Conservation (phyloP, 2,329 filamentous ascomycete species). For the Ambrosiella xylebori region DNA sequence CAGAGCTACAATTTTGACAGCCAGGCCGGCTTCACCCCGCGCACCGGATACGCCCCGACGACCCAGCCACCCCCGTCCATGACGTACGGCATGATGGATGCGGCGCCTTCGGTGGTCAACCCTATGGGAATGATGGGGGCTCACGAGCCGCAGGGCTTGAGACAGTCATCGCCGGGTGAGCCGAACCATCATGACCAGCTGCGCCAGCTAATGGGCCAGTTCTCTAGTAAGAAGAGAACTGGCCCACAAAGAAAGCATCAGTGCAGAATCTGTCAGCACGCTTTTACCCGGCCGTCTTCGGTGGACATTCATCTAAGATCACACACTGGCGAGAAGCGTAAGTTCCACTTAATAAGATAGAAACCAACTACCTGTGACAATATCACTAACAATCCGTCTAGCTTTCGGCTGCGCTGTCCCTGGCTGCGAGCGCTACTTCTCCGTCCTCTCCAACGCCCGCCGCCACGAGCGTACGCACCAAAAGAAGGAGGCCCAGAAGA, state of each 20-base stretch:
- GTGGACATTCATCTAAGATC: constrained; percentile 97
- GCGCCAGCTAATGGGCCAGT: constrained; percentile 76
- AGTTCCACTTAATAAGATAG: constrained; percentile 25
- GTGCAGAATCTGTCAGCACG: constrained; percentile 97
- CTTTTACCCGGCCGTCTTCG: constrained; percentile 86
- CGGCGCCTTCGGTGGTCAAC: background rate
- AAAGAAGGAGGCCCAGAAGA: constrained; percentile 19
- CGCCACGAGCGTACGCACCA: constrained; percentile 95
- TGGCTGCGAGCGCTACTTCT: constrained; percentile 89
- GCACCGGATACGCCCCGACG: background rate
- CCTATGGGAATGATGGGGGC: background rate
- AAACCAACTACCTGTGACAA: constrained; percentile 5
- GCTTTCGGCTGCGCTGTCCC: constrained; percentile 90
- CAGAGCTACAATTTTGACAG: constrained; percentile 1
- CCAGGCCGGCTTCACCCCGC: constrained; percentile 6
- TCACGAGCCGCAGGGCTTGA: background rate
- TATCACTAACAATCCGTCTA: constrained; percentile 21
- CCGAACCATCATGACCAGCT: constrained; percentile 9
- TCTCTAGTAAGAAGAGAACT: constrained; percentile 88
- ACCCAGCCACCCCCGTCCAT: background rate
- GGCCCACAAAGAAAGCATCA: constrained; percentile 99
- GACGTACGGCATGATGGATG: background rate
- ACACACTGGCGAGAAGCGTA: constrained; percentile 95
- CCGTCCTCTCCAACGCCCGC: constrained; percentile 87
- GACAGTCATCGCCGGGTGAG: constrained; percentile 2